A percentile compares a stretch with the other conserved stretches of the same genome.
Evolutionary conservation across 208 protist genomes (phyloP).

Genomic region (Crithidia acanthocephali): DNA sequence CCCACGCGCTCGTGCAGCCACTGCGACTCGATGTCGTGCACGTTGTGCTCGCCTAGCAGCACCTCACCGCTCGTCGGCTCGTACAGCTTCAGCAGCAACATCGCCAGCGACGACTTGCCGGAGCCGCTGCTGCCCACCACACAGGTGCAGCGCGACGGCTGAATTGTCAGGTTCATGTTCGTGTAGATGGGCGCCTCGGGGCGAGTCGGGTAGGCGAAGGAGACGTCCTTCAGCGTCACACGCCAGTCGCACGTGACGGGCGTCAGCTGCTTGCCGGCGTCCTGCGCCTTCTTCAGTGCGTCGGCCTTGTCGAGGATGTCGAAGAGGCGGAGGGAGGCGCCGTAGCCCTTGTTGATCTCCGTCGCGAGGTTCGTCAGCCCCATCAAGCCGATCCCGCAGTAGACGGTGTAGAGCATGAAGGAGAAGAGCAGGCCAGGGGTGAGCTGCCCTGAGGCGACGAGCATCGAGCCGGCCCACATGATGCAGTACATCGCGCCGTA

Average conservation of each 20-base stretch:
- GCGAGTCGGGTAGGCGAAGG: conserved; percentile 88
- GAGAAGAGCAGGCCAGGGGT: conserved; percentile 87
- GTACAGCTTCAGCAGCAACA: conserved; percentile 89
- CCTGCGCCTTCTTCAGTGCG: conserved; percentile 38
- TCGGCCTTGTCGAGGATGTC: conserved; percentile 83
- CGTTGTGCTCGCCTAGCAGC: conserved; percentile 59
- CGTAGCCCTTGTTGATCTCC: conserved; percentile 90
- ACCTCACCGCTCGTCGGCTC: conserved; percentile 65
- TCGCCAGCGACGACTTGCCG: conserved; percentile 85
- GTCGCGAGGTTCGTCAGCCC: conserved; percentile 83
- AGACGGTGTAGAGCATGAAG: conserved; percentile 92
- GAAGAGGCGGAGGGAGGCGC: conserved; percentile 78
- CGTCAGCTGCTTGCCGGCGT: conserved; percentile 43
- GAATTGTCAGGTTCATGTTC: conserved; percentile 67
- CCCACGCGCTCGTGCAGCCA: conserved; percentile 84
- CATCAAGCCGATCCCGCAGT: conserved; percentile 87
- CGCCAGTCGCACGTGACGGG: conserved; percentile 59
- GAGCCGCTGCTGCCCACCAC: conserved; percentile 86
- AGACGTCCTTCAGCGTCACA: conserved; percentile 68
- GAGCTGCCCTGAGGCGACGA: conserved; percentile 72
- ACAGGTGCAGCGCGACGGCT: conserved; percentile 72
- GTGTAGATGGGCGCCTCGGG: conserved; percentile 77
- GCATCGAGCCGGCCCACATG: conserved; percentile 89
- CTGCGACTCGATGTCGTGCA: conserved; percentile 61
- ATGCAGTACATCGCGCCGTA: conserved; percentile 88